Evolutionary conservation across 495 filamentous ascomycete species (phyloP), one percentile per base, ranked within the genome.

Genomic region (Apiosordaria backusii): DNA sequence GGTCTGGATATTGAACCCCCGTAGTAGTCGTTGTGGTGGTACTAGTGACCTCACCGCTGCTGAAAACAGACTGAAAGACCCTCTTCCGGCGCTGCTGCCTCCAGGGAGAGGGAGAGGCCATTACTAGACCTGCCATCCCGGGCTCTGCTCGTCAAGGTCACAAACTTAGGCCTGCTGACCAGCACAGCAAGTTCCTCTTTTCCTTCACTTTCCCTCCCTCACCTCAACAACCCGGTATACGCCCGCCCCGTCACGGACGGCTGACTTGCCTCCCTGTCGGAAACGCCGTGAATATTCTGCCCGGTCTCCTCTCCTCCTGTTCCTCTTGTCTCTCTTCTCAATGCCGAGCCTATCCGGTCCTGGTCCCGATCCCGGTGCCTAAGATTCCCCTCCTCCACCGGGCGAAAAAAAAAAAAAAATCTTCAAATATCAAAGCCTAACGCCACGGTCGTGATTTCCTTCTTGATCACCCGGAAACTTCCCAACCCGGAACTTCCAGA

Each of bases 11-110:
- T 15, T 45, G 35, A 45, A 45, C 35, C 10, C 35, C 35, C 35
- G 35, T 13, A n/a, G n/a, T n/a, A n/a, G n/a, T n/a, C 16, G 10
- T 13, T 15, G 35, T 18, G 16, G 35, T 2, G 9, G 35, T 45
- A 13, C 5, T 45, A 15, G 35, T 45, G 16, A 18, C 35, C 35
- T 45, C 35, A 1, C 35, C 35, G 35, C 35, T 76, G 35, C 35
- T 76, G 69, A 85, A 86, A 70, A 85, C 83, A 0, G 83, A 85
- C 67, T 83, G 78, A 68, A 85, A 80, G 21, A 25, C 26, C 27
- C 81, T 74, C 63, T 76, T 77, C 62, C 76, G 76, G 25, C 73
- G 78, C 10, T 77, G 78, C 63, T 78, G 72, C 66, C 72, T 72
- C 78, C 79, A 79, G 62, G 69, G 75, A 16, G 80, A 74, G 27